Base-by-base conservation (phyloP, 805 yeast species). In the Diddensiella caesifluorescens region DNA sequence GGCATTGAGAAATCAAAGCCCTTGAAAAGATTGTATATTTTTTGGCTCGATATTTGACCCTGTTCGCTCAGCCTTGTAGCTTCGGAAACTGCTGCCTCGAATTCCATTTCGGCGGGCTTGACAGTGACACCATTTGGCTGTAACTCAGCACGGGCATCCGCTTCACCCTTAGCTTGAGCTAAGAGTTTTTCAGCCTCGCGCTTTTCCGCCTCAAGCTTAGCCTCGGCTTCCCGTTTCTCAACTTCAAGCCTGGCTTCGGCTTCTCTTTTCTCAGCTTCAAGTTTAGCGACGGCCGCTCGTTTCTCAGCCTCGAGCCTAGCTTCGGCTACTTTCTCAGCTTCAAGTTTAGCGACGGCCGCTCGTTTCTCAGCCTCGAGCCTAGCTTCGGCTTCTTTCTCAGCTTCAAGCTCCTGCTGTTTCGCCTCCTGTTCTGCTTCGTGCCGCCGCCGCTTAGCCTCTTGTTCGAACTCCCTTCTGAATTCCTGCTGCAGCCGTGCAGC, bases 241-340 rank as follows among this genome's bases (percentile, higher is more conserved):
- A 9, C 25, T 33, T 33, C 37, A 5, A 18, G 10, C 10, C 15
- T 15, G 10, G 9, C 37, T 22, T 38, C 38, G 7, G 9, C 31
- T 7, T 25, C 36, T 10, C 13, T 35, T 37, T 26, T 21, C 10
- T 28, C 21, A n/a, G 18, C 16, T n/a, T n/a, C n/a, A n/a, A n/a
- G n/a, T n/a, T n/a, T n/a, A n/a, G n/a, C n/a, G n/a, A n/a, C n/a
- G n/a, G n/a, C n/a, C n/a, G n/a, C n/a, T n/a, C n/a, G n/a, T n/a
- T n/a, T n/a, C n/a, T n/a, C n/a, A n/a, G n/a, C n/a, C n/a, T n/a
- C n/a, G n/a, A n/a, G n/a, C n/a, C n/a, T n/a, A n/a, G n/a, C n/a
- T 5, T 38, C 42, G 6, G 15, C 42, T 12, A 4, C 42, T 16
- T 19, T 37, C 6, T 30, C 16, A 18, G 18, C 38, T 21, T 38